Conservation (phyloP, 495 filamentous ascomycete genomes). For the Zalerion maritima region DNA sequence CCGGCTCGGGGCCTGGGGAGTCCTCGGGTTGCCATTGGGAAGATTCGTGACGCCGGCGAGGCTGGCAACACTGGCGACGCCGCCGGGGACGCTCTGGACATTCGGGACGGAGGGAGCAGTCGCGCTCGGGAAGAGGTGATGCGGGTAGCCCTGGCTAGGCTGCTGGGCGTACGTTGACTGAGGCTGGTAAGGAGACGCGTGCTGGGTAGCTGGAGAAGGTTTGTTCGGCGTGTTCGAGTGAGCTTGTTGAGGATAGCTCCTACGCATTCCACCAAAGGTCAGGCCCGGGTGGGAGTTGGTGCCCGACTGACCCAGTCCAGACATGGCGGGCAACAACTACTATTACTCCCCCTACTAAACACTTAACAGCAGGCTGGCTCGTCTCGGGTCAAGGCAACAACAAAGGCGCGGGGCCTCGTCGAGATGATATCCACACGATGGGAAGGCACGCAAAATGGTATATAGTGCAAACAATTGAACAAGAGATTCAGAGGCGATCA, state of each 20-base stretch:
- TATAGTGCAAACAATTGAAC: too few relatives aligned
- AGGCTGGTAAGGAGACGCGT: constrained; percentile 27
- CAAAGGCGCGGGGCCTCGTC: too few relatives aligned
- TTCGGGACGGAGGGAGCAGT: constrained; percentile 22
- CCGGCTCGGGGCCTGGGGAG: constrained; percentile 19
- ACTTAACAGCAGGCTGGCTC: too few relatives aligned
- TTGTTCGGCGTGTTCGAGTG: constrained; percentile 26
- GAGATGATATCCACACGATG: too few relatives aligned
- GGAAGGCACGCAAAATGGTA: too few relatives aligned
- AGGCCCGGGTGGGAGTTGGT: constrained; percentile 20
- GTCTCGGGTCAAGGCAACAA: too few relatives aligned
- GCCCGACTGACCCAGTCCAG: constrained; percentile 19
- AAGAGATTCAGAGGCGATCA: too few relatives aligned
- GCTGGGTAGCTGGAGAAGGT: constrained; percentile 26
- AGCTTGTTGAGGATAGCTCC: constrained; percentile 15
- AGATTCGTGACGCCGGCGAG: constrained; percentile 18
- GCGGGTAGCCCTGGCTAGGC: constrained; percentile 11
- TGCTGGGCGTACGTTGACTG: constrained; percentile 24
- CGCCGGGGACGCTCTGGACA: too few relatives aligned
- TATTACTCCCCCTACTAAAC: too few relatives aligned
- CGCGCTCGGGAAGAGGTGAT: constrained; percentile 20
- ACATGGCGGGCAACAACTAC: constrained; percentile 15
- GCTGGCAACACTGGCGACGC: too few relatives aligned
- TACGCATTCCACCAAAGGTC: constrained; percentile 16
- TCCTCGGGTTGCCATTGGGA: constrained; percentile 22